Base-by-base conservation (phyloP, 768 basidiomycete species). In the Thelephora ganbajun region DNA sequence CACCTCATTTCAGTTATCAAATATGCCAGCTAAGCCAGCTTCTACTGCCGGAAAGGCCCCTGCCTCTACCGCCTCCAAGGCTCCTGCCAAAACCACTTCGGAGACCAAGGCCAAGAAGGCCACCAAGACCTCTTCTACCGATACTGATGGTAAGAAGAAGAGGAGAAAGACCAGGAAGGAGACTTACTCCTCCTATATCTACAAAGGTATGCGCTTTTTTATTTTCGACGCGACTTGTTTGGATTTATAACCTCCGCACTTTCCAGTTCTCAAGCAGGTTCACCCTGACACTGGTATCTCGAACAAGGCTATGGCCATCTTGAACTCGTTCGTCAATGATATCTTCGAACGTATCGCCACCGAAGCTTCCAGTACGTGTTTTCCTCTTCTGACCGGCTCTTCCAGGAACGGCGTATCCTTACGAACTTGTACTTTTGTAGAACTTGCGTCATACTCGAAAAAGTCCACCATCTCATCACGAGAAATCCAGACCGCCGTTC, bases 231-330 rank as follows among this genome's bases (percentile, higher is more conserved):
- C 12, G 36, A 16, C 19, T 48, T 18, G 9, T 6, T 22, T 5
- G 14, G 20, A 18, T 7, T 46, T 20, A 13, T 33, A 47, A 16
- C 33, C 14, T 7, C 30, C 42, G 1, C 44, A 46, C 33, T 54
- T 39, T 44, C 49, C 57, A 90, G 91, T 93, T 57, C 78, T 94
- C 52, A 91, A 89, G 69, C 91, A 97, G 71, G 93, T 97, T 50
- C 94, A 97, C 72, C 91, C 93, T 45, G 94, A 97, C 61, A 98
- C 90, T 45, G 94, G 93, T 82, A 97, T 97, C 70, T 93, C 92
- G 48, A 97, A 96, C 80, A 94, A 94, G 74, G 91, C 90, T 18
- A 93, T 94, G 89, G 85, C 90, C 51, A 93, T 96, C 61, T 68
- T 96, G 49, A 94, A 94, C 74, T 88, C 83, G 49, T 96, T 96